Evolutionary conservation across 768 basidiomycete genomes (phyloP).

Genomic region (Boletus rubescentipes): DNA sequence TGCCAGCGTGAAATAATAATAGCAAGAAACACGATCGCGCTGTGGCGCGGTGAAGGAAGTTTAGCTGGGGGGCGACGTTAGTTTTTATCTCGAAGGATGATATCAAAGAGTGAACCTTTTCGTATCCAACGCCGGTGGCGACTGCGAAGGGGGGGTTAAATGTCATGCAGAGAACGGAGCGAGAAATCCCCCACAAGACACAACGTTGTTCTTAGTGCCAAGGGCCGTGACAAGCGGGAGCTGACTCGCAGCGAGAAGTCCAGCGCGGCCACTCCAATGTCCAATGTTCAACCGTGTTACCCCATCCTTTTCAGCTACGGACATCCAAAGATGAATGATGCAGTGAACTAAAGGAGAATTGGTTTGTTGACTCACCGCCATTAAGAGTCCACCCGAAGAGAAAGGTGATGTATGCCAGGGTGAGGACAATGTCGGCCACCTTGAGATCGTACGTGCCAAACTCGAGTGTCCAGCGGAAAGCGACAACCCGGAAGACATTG

Average conservation of each 20-base stretch:
- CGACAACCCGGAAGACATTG: conserved; percentile 46
- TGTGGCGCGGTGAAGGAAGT: conserved; percentile 46
- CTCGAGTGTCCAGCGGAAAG: conserved; percentile 49
- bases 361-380: conserved; percentile 38
- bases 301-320: neutral
- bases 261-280: conserved; percentile 33
- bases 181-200: conserved; percentile 33
- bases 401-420: conserved; percentile 43
- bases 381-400: conserved; percentile 45
- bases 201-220: conserved; percentile 49
- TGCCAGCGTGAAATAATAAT: conserved; percentile 47
- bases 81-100: neutral
- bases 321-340: neutral
- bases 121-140: conserved; percentile 28
- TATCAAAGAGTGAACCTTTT: conserved; percentile 18
- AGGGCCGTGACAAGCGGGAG: conserved; percentile 44
- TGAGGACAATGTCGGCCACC: conserved; percentile 48
- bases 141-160: conserved; percentile 13
- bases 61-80: conserved; percentile 30
- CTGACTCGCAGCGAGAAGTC: conserved; percentile 35
- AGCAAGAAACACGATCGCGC: conserved; percentile 48
- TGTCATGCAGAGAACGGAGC: neutral
- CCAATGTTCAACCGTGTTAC: conserved; percentile 10
- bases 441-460: conserved; percentile 41
- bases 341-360: neutral